Evolutionary conservation across 371 early-diverging fungal species (phyloP).

Genomic region (Zychaea mexicana): DNA sequence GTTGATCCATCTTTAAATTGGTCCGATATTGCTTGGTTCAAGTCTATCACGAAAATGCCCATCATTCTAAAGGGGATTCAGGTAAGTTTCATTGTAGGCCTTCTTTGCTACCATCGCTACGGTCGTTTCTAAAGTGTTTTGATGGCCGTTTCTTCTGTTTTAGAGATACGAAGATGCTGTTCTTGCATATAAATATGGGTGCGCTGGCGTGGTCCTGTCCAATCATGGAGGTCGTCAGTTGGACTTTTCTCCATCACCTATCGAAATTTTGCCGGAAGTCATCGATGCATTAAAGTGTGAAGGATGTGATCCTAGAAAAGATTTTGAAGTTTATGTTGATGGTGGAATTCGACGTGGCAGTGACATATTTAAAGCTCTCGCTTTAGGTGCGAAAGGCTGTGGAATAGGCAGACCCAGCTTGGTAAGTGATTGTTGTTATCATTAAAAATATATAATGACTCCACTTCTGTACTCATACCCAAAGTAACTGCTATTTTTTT

Average conservation of each 20-base stretch:
- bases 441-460: neutral
- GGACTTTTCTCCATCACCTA: slow-evolving; percentile 73
- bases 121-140: no score
- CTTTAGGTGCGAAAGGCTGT: slow-evolving; percentile 92
- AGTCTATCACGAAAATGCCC: slow-evolving; percentile 80
- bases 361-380: slow-evolving; percentile 93
- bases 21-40: slow-evolving; percentile 88
- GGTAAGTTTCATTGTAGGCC: slow-evolving; percentile 25
- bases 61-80: slow-evolving; percentile 90
- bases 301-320: slow-evolving; percentile 39
- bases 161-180: slow-evolving; percentile 88
- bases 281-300: slow-evolving; percentile 63
- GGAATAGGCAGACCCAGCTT: slow-evolving; percentile 90
- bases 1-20: slow-evolving; percentile 85
- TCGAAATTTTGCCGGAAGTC: slow-evolving; percentile 87
- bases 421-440: slow-evolving; percentile 26
- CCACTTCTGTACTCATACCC: slow-evolving; percentile 11
- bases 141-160: no score
- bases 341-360: slow-evolving; percentile 91
- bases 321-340: slow-evolving; percentile 88
- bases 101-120: no score
- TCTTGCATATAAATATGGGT: slow-evolving; percentile 77
- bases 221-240: slow-evolving; percentile 98
- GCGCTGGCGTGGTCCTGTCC: slow-evolving; percentile 85
- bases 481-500: neutral